Percentiles rank a stretch among this genome's conserved stretches.
phyloP scores from a whole-genome alignment of 73 alveolate species.

The Paramecium primaurelia region DNA sequence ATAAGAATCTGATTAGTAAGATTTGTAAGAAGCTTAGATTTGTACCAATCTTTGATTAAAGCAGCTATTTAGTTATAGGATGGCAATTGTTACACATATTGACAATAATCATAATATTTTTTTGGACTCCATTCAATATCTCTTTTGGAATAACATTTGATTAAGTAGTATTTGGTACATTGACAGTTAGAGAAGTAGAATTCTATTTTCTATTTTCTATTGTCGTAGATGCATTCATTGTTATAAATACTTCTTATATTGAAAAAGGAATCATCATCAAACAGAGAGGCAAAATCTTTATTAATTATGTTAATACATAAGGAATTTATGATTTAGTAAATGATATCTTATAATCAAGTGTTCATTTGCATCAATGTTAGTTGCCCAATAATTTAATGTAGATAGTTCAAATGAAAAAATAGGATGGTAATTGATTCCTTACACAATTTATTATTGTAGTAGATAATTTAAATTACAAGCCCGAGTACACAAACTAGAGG shows the following conservation, averaged over 20 bases:
- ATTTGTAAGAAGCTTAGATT: background rate
- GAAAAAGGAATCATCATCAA: constrained; percentile 73
- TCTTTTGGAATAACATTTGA: background rate
- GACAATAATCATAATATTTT: background rate
- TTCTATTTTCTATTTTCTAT: constrained; percentile 21
- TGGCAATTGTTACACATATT: constrained; percentile 10
- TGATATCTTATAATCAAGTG: constrained; percentile 53
- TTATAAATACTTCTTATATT: constrained; percentile 74
- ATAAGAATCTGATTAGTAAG: background rate
- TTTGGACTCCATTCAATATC: constrained; percentile 39
- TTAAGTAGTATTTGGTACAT: background rate
- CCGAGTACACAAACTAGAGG: constrained; percentile 70
- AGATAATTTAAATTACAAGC: constrained; percentile 71
- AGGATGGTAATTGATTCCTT: constrained; percentile 52
- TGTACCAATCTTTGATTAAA: constrained; percentile 22
- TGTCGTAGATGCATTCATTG: constrained; percentile 60
- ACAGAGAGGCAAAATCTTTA: constrained; percentile 65
- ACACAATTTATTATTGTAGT: constrained; percentile 66
- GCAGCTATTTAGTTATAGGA: background rate
- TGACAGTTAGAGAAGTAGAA: background rate
- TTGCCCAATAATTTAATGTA: constrained; percentile 46
- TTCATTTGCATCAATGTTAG: background rate
- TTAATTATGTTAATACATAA: constrained; percentile 67
- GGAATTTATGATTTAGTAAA: constrained; percentile 66
- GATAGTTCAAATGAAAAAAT: constrained; percentile 60